These are phyloP conservation scores for Phaeosphaeriaceae sp. DNA, from an alignment of 2,329 filamentous ascomycete species.

Conservation along the genomic window DNA sequence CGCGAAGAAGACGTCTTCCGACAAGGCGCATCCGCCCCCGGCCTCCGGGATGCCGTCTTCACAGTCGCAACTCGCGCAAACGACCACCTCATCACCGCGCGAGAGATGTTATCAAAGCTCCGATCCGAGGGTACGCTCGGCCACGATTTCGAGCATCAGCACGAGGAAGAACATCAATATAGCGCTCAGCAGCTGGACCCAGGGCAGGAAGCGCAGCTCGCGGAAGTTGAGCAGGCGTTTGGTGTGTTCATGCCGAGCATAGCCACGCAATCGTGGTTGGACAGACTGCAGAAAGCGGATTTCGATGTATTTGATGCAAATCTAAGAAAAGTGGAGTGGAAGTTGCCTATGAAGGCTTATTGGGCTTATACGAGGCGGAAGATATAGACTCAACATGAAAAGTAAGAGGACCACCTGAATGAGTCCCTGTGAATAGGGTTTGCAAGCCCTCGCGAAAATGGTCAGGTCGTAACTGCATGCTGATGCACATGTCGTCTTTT, in stretches of 20 bases:
- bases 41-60: slow-evolving; percentile 89
- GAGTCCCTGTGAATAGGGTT: too few species aligned
- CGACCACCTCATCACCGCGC: slow-evolving; percentile 91
- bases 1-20: slow-evolving; percentile 90
- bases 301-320: slow-evolving; percentile 80
- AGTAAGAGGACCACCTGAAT: too few species aligned
- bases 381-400: slow-evolving; percentile 42
- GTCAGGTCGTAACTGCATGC: too few species aligned
- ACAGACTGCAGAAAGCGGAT: slow-evolving; percentile 77
- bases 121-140: slow-evolving; percentile 75
- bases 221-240: slow-evolving; percentile 72
- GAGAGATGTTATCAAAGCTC: slow-evolving; percentile 87
- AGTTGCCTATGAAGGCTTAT: slow-evolving; percentile 79
- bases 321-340: slow-evolving; percentile 76
- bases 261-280: slow-evolving; percentile 78
- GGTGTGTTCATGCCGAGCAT: slow-evolving; percentile 82
- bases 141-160: slow-evolving; percentile 88
- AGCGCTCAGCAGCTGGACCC: slow-evolving; percentile 44
- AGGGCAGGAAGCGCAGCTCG: slow-evolving; percentile 47
- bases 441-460: too few species aligned
- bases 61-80: slow-evolving; percentile 90
- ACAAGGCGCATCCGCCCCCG: slow-evolving; percentile 76
- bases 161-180: slow-evolving; percentile 73
- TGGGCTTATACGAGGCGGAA: slow-evolving; percentile 64
- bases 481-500: too few species aligned